Conservation (phyloP, 225 moss, liverwort and hornwort genomes). For the Bryum argenteum region DNA sequence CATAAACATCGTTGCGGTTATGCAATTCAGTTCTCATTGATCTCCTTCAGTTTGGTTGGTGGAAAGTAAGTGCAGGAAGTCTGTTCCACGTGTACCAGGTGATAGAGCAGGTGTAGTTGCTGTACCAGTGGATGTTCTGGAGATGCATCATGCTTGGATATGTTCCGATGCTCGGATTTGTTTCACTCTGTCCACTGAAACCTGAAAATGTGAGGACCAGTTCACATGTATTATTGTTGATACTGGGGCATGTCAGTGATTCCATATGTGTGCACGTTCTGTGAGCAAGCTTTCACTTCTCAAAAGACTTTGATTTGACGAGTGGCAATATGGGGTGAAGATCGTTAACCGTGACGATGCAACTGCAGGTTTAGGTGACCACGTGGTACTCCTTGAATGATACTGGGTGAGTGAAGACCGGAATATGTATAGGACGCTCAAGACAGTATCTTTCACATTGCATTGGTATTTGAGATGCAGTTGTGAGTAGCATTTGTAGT, state of each 20-base stretch:
- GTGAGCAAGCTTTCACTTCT: background rate
- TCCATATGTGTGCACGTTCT: too few relatives aligned
- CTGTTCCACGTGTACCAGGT: background rate
- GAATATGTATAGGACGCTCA: background rate
- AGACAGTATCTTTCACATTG: background rate
- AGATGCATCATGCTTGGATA: background rate
- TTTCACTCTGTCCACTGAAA: background rate
- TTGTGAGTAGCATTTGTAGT: slow-evolving; percentile 17
- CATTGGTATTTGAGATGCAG: background rate
- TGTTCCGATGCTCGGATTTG: too few relatives aligned
- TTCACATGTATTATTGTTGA: background rate
- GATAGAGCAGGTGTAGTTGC: background rate
- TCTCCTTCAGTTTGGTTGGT: background rate
- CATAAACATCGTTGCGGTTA: slow-evolving; percentile 25
- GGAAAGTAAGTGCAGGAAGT: background rate
- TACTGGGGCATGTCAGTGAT: too few relatives aligned
- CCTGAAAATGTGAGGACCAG: background rate
- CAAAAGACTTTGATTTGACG: background rate
- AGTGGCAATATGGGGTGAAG: background rate
- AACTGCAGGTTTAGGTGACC: slow-evolving; percentile 5
- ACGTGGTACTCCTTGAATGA: background rate
- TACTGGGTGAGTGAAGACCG: background rate
- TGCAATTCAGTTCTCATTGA: background rate
- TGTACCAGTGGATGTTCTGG: background rate
- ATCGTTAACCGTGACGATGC: slow-evolving; percentile 7